Conservation (phyloP, 2,329 filamentous ascomycete genomes). For the Fusarium ramigenum region DNA sequence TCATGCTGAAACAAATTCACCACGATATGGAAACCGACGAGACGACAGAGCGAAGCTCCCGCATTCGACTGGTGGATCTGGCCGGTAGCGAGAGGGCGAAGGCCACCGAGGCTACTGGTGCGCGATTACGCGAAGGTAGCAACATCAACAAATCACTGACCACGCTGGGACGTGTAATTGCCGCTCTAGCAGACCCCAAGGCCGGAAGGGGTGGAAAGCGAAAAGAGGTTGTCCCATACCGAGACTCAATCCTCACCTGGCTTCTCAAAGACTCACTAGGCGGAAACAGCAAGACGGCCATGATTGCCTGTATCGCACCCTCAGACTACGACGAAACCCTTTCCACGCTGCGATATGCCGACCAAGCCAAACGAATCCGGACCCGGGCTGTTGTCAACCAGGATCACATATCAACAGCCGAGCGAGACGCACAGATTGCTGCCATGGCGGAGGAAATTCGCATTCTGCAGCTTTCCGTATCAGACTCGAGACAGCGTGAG, state of each 20-base stretch:
- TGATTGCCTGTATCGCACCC: conserved; percentile 97
- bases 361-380: conserved; percentile 97
- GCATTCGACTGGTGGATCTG: conserved; percentile 93
- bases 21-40: conserved; percentile 98
- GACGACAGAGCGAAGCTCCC: conserved; percentile 92
- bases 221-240: conserved; percentile 82
- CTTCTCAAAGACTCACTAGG: conserved; percentile 94
- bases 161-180: conserved; percentile 94
- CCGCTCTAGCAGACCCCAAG: conserved; percentile 81
- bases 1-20: conserved; percentile 97
- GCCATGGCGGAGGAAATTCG: conserved; percentile 98
- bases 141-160: conserved; percentile 99
- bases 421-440: conserved; percentile 91
- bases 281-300: conserved; percentile 97
- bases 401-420: conserved; percentile 89
- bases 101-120: conserved; percentile 92
- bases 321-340: conserved; percentile 97
- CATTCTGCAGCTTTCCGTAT: conserved; percentile 78
- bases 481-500: conserved; percentile 72
- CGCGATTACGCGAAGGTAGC: conserved; percentile 89
- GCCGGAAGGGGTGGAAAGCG: conserved; percentile 64
- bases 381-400: conserved; percentile 96
- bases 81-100: conserved; percentile 96
- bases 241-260: conserved; percentile 86
- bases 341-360: conserved; percentile 93